Percentiles rank a stretch among this genome's conserved stretches.
Conservation (phyloP, 2,329 filamentous ascomycete species). For the Xylariaceae sp. region DNA sequence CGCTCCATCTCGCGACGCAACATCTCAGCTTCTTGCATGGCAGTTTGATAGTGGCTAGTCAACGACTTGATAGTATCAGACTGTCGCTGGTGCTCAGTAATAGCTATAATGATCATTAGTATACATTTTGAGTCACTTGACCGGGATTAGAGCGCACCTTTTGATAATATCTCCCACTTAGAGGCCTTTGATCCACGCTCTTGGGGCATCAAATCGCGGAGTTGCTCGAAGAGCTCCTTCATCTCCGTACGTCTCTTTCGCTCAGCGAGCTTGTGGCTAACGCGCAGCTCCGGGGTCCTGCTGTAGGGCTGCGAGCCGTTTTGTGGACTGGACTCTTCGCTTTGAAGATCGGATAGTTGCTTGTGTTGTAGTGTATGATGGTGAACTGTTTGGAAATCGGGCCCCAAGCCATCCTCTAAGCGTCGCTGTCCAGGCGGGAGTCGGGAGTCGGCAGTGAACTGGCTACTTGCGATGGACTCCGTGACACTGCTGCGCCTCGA, state of each 20-base stretch:
- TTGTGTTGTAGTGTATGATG: slow-evolving; percentile 80
- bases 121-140: not conserved
- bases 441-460: slow-evolving; percentile 76
- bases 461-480: slow-evolving; percentile 79
- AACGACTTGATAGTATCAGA: slow-evolving; percentile 54
- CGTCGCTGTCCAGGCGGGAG: slow-evolving; percentile 74
- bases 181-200: slow-evolving; percentile 84
- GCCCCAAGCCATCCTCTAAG: slow-evolving; percentile 64
- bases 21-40: slow-evolving; percentile 52
- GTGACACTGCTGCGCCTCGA: slow-evolving; percentile 78
- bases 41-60: slow-evolving; percentile 51
- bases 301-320: slow-evolving; percentile 76
- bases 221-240: slow-evolving; percentile 84
- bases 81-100: slow-evolving; percentile 65
- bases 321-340: slow-evolving; percentile 59
- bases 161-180: slow-evolving; percentile 88
- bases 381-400: slow-evolving; percentile 65
- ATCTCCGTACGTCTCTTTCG: slow-evolving; percentile 84
- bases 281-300: slow-evolving; percentile 78
- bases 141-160: slow-evolving; percentile 63
- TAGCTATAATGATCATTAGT: slow-evolving; percentile 52
- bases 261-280: slow-evolving; percentile 86
- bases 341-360: slow-evolving; percentile 69
- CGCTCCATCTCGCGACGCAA: slow-evolving; percentile 56
- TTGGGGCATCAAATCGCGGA: slow-evolving; percentile 79